Evolutionary conservation across 345 rosid genomes (phyloP), one percentile per base, ranked within the genome.

Genomic region (Acer negundo): DNA sequence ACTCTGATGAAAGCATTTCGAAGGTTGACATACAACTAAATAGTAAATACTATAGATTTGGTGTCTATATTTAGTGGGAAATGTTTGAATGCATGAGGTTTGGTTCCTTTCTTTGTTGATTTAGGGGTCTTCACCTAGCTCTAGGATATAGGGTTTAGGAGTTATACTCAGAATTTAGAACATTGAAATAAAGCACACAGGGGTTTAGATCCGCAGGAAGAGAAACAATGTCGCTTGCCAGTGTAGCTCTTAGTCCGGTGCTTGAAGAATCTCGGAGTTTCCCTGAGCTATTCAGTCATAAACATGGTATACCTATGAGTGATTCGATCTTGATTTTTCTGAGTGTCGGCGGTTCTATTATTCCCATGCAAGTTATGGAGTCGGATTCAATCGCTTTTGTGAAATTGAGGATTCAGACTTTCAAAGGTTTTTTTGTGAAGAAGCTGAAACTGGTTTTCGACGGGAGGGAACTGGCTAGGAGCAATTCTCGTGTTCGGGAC

Each of bases 321-420:
- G 86, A 87, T 70, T 74, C 91, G 0, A 88, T 94, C 84, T 78
- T 88, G 69, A 79, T 91, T 63, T 92, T 86, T 81, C 86, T 92
- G 68, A 83, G 89, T 73, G 82, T 84, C 76, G 87, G 80, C 74
- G 92, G 90, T 28, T 88, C 97, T 75, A 24, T 91, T 82, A 84
- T 83, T 73, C 93, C 94, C 0, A 86, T 89, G 87, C 78, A 64
- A 69, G 78, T 93, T 24, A 81, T 87, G 94, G 90, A 88, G 84
- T 91, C 89, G 0, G 97, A 89, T 79, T 89, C 91, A 8, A 84
- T 94, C 83, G 93, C 94, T 6, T 90, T 88, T 28, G 89, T 94
- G 84, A 94, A 91, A 85, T 83, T 91, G 78, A 88, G 93, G 82
- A 91, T 94, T 82, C 94, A 90, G 85, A 81, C 82, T 77, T 84